Conservation (phyloP, 2,329 filamentous ascomycete species). For the Pseudocercospora crystallina region DNA sequence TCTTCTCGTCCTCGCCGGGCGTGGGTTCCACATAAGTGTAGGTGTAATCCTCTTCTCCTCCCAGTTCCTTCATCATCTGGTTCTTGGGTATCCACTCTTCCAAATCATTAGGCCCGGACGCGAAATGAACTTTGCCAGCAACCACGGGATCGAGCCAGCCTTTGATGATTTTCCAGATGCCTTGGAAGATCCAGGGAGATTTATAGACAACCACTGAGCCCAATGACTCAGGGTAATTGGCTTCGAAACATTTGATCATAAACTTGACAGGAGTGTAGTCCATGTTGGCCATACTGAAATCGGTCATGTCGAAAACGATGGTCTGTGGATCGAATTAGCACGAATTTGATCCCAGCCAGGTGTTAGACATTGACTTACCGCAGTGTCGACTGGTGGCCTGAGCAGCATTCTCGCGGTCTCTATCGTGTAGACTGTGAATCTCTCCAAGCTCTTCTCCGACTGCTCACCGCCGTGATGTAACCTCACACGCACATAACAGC, state of each 20-base stretch:
- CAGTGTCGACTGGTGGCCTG: constrained; percentile 79
- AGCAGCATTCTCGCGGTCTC: constrained; percentile 89
- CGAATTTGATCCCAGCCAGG: background rate
- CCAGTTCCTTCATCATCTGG: constrained; percentile 78
- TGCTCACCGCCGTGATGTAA: constrained; percentile 82
- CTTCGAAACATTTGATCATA: constrained; percentile 99
- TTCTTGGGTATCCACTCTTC: constrained; percentile 69
- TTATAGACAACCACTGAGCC: constrained; percentile 92
- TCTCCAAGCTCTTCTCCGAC: constrained; percentile 75
- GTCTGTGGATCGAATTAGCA: constrained; percentile 55
- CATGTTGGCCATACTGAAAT: constrained; percentile 94
- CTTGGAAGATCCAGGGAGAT: constrained; percentile 94
- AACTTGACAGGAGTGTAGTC: constrained; percentile 97
- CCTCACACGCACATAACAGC: constrained; percentile 80
- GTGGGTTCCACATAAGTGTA: constrained; percentile 80
- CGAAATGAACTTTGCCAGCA: constrained; percentile 90
- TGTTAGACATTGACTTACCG: constrained; percentile 59
- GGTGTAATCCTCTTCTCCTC: constrained; percentile 79
- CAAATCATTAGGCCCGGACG: constrained; percentile 76
- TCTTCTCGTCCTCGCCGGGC: constrained; percentile 71
- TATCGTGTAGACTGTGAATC: constrained; percentile 90
- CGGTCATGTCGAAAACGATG: constrained; percentile 93
- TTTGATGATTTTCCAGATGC: constrained; percentile 93
- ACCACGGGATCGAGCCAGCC: constrained; percentile 98
- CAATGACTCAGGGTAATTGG: constrained; percentile 93